A percentile compares a stretch with the other conserved stretches of the same genome.
Evolutionary conservation across 371 early-diverging fungal species (phyloP).

Genomic region (Mucor indicus): DNA sequence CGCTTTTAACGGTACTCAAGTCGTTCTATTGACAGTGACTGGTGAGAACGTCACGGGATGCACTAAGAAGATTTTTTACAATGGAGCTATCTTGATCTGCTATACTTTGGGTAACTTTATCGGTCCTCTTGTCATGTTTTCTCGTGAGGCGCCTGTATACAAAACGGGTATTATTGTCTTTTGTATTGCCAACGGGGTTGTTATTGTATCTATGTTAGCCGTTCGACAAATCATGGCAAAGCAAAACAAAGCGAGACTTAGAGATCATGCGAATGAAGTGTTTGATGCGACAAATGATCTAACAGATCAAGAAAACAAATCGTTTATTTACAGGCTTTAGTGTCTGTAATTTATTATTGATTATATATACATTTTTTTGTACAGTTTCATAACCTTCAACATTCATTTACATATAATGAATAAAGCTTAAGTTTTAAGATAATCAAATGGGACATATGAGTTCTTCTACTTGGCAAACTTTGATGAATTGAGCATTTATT

Average conservation of each 20-base stretch:
- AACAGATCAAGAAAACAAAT: constrained; percentile 21
- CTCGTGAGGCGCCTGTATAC: constrained; percentile 24
- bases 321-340: constrained; percentile 23
- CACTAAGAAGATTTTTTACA: constrained; percentile 31
- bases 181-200: constrained; percentile 18
- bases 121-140: constrained; percentile 36
- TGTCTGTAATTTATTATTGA: too few species aligned
- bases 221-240: constrained; percentile 15
- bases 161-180: constrained; percentile 27
- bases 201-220: constrained; percentile 18
- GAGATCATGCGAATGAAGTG: background rate
- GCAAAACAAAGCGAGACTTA: constrained; percentile 16
- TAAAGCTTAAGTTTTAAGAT: too few species aligned
- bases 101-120: constrained; percentile 31
- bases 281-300: constrained; percentile 13
- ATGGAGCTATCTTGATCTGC: constrained; percentile 19
- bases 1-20: constrained; percentile 22
- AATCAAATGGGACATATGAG: too few species aligned
- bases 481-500: too few species aligned
- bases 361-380: too few species aligned
- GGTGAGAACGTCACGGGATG: constrained; percentile 24
- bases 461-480: too few species aligned
- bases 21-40: constrained; percentile 2
- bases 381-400: too few species aligned
- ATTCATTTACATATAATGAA: too few species aligned